Base-by-base conservation (phyloP, 805 yeast species). In the Lachancea dasiensis region DNA sequence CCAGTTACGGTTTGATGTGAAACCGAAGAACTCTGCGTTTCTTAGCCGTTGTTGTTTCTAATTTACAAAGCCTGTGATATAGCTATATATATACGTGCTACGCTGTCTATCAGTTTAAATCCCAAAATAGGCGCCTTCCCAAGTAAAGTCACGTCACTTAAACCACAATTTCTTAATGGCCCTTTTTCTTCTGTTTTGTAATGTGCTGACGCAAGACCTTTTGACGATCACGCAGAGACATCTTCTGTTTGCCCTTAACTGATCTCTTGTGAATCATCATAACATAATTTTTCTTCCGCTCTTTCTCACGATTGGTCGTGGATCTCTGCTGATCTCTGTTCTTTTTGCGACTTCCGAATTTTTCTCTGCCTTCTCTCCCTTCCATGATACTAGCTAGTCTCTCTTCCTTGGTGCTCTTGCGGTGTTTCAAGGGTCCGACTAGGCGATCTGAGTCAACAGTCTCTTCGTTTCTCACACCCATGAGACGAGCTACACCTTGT, bases 231-330 rank as follows among this genome's bases (percentile, higher is more conserved):
- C 95, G 73, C 52, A 92, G 69, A 40, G 96, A 85, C 73, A 82
- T 70, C 66, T 81, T 84, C 47, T 82, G 89, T 64, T 92, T 92
- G 46, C 97, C 97, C 63, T 85, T 95, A 27, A 92, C 97, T 35
- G 85, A 79, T 54, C 78, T 78, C 68, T 90, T 92, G 65, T 92
- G 99, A 51, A 92, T 85, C 90, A 85, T 85, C 99, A 92, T 92
- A 59, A 92, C 90, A 58, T 87, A 92, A 66, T 92, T 92, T 95
- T 92, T 92, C 86, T 86, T 86, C 63, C 97, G 76, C 17, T 87
- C 94, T 76, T 92, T 92, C 65, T 94, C 97, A 64, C 78, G 79
- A 63, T 92, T 92, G 2, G 99, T 92, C 8, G 97, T 89, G 20
- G 95, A 85, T 58, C 82, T 97, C 13, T 75, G 70, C 39, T 73